These are phyloP conservation scores for Suhomyces wounanorum DNA, from an alignment of 1,139 yeast species.

Conservation along the genomic window DNA sequence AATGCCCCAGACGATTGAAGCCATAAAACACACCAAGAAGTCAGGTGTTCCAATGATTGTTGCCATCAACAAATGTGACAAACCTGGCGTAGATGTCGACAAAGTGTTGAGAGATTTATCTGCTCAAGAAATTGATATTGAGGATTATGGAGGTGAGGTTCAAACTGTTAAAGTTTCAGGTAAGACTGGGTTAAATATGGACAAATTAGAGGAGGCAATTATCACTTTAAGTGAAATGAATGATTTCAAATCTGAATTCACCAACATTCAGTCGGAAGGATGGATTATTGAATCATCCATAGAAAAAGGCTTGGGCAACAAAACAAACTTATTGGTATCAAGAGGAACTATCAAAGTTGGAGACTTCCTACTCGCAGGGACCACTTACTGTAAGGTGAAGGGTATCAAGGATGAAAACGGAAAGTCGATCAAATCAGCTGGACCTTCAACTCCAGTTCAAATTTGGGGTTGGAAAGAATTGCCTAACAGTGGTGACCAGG, in stretches of 20 bases:
- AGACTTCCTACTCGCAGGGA: constrained; percentile 75
- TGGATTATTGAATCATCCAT: constrained; percentile 88
- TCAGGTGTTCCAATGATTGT: constrained; percentile 87
- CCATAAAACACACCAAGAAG: constrained; percentile 86
- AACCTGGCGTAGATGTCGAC: constrained; percentile 68
- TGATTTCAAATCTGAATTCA: constrained; percentile 70
- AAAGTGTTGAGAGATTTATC: constrained; percentile 79
- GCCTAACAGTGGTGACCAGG: constrained; percentile 90
- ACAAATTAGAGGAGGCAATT: constrained; percentile 85
- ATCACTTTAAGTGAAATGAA: constrained; percentile 80
- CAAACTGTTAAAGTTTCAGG: constrained; percentile 91
- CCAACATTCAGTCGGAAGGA: constrained; percentile 68
- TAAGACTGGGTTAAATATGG: constrained; percentile 80
- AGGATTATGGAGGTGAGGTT: constrained; percentile 93
- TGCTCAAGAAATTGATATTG: constrained; percentile 77
- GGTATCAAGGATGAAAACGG: constrained; percentile 80
- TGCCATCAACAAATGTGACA: constrained; percentile 91
- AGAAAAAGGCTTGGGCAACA: constrained; percentile 80
- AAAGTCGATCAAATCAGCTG: constrained; percentile 62
- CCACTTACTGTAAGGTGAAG: constrained; percentile 81
- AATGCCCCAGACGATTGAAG: constrained; percentile 97
- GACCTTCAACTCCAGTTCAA: constrained; percentile 91
- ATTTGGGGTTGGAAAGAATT: constrained; percentile 93
- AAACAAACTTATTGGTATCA: constrained; percentile 81
- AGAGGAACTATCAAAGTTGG: constrained; percentile 79